Percentiles rank a stretch among this genome's conserved stretches.
phyloP scores from a whole-genome alignment of 2,329 filamentous ascomycete species.

The Penicillium sp. region DNA sequence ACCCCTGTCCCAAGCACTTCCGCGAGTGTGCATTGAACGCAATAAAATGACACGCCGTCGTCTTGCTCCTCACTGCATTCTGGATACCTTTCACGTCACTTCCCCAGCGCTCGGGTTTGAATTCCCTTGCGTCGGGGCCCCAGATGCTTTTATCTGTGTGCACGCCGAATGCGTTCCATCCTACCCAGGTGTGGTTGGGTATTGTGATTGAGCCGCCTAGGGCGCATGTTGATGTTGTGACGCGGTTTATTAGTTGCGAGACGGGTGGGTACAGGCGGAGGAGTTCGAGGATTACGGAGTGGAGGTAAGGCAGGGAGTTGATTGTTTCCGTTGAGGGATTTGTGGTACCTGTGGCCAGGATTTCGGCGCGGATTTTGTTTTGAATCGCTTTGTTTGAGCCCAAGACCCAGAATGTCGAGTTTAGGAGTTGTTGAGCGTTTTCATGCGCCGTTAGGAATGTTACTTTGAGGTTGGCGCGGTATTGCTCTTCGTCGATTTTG shows the following conservation, averaged over 20 bases:
- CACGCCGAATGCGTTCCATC: conserved; percentile 44
- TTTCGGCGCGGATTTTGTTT: conserved; percentile 31
- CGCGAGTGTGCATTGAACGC: conserved; percentile 31
- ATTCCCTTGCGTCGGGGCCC: conserved; percentile 32
- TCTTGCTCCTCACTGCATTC: conserved; percentile 22
- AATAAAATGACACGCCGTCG: conserved; percentile 28
- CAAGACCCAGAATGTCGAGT: conserved; percentile 39
- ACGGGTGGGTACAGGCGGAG: conserved; percentile 52
- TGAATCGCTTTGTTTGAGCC: conserved; percentile 36
- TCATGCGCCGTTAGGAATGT: conserved; percentile 45
- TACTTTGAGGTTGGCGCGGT: conserved; percentile 43
- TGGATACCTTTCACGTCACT: conserved; percentile 34
- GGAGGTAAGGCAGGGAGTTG: conserved; percentile 44
- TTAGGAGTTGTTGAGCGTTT: conserved; percentile 42
- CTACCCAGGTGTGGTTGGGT: conserved; percentile 40
- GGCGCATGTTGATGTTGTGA: conserved; percentile 28
- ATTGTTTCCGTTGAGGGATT: conserved; percentile 25
- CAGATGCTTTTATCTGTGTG: conserved; percentile 38
- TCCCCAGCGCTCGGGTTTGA: conserved; percentile 40
- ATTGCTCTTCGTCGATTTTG: conserved; percentile 36
- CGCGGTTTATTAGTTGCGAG: conserved; percentile 50
- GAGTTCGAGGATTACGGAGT: conserved; percentile 47
- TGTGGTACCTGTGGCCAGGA: conserved; percentile 15
- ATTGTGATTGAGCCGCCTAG: conserved; percentile 31
- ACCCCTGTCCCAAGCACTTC: conserved; percentile 31